Percentiles rank a stretch among this genome's conserved stretches.
These are phyloP conservation scores for Dendrostoma leiphaemia DNA, from an alignment of 2,329 filamentous ascomycete species.

Conservation along the genomic window DNA sequence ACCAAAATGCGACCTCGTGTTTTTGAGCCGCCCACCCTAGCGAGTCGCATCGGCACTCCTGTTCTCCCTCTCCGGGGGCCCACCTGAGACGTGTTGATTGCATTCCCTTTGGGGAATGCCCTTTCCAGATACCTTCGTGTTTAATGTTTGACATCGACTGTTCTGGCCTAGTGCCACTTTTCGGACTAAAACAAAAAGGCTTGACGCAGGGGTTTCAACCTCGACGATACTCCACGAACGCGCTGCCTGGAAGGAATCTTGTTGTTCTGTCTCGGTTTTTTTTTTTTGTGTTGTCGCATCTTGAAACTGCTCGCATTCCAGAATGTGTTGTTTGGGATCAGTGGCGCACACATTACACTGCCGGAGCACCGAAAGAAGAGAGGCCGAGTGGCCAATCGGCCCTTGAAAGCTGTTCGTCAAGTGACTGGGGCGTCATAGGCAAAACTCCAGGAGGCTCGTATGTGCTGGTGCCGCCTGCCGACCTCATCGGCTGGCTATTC, in stretches of 20 bases:
- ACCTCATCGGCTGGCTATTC: not conserved
- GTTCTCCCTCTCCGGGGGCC: not conserved
- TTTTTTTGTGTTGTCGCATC: not conserved
- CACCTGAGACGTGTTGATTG: conserved; percentile 12
- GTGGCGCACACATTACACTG: too few relatives aligned
- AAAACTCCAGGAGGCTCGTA: not conserved
- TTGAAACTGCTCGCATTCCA: not conserved
- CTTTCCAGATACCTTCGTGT: not conserved
- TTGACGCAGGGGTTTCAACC: too few relatives aligned
- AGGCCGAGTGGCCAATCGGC: not conserved
- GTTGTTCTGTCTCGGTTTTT: not conserved
- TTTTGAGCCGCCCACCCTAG: too few relatives aligned
- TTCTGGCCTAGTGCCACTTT: conserved; percentile 9
- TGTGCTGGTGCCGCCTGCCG: not conserved
- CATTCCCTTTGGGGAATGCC: conserved; percentile 9
- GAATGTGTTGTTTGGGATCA: too few relatives aligned
- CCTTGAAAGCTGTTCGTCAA: not conserved
- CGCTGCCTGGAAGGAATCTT: not conserved
- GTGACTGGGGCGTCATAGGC: too few relatives aligned
- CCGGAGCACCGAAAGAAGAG: not conserved
- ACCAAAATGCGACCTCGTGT: conserved; percentile 6
- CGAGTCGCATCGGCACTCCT: conserved; percentile 1
- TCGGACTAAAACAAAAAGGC: too few relatives aligned
- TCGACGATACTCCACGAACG: not conserved
- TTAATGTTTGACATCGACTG: conserved; percentile 11